Percentiles rank a stretch among this genome's conserved stretches.
Evolutionary conservation across 1,139 yeast genomes (phyloP).

Genomic region (Kazachstania sp.): DNA sequence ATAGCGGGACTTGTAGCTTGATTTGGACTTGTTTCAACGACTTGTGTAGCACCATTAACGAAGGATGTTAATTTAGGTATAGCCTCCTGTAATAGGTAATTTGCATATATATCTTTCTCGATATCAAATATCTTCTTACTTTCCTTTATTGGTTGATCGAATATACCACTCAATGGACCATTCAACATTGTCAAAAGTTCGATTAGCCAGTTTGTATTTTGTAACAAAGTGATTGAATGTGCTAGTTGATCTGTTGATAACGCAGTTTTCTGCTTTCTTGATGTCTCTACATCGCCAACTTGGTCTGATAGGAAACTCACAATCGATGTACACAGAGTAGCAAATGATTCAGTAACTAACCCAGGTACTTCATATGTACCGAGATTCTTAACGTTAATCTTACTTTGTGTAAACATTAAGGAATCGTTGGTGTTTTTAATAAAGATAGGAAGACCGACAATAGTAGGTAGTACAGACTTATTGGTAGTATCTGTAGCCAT

Average conservation of each 20-base stretch:
- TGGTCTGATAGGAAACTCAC: constrained; percentile 14
- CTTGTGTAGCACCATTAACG: constrained; percentile 54
- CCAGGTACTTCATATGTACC: constrained; percentile 9
- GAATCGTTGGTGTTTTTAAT: constrained; percentile 33
- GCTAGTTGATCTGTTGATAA: constrained; percentile 11
- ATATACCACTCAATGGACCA: constrained; percentile 13
- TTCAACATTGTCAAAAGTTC: constrained; percentile 36
- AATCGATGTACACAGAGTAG: constrained; percentile 16
- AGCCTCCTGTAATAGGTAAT: constrained; percentile 43
- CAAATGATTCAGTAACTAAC: constrained; percentile 16
- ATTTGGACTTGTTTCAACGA: constrained; percentile 35
- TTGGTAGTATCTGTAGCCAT: constrained; percentile 38
- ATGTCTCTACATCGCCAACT: not conserved
- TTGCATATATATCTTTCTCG: constrained; percentile 41
- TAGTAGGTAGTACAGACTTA: constrained; percentile 37
- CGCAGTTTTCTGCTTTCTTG: constrained; percentile 5
- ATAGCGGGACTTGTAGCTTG: constrained; percentile 41
- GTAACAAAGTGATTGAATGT: constrained; percentile 42
- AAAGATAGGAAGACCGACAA: constrained; percentile 40
- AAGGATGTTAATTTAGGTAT: constrained; percentile 61
- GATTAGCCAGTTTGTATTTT: constrained; percentile 51
- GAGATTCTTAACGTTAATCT: constrained; percentile 9
- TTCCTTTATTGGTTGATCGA: constrained; percentile 24
- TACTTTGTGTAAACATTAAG: constrained; percentile 6
- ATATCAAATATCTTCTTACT: constrained; percentile 36